Percentiles rank a stretch among this genome's conserved stretches.
Evolutionary conservation across 2,329 filamentous ascomycete genomes (phyloP).

Genomic region (Colletotrichum melonis): DNA sequence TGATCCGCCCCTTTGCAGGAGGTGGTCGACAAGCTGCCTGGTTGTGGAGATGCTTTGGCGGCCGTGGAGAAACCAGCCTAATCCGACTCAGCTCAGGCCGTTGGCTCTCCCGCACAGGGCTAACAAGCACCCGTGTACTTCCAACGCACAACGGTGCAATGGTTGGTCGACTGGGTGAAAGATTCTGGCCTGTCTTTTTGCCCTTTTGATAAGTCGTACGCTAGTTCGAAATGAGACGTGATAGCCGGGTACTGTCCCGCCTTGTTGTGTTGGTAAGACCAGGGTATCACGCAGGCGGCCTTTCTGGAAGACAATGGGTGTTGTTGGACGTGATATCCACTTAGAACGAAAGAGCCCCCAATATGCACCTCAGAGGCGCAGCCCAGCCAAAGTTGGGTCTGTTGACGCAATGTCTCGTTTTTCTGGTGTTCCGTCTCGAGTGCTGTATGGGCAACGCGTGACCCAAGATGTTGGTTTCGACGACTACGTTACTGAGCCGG

Average conservation of each 20-base stretch:
- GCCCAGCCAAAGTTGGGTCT: slow-evolving; percentile 5
- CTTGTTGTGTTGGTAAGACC: slow-evolving; percentile 21
- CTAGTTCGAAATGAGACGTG: slow-evolving; percentile 27
- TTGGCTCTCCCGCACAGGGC: slow-evolving; percentile 19
- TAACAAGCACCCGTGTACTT: slow-evolving; percentile 9
- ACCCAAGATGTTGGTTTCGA: slow-evolving; percentile 19
- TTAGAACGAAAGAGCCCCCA: slow-evolving; percentile 15
- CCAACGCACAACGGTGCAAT: slow-evolving; percentile 10
- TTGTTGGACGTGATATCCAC: slow-evolving; percentile 29
- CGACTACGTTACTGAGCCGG: not conserved
- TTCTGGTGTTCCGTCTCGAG: slow-evolving; percentile 3
- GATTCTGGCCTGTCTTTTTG: not conserved
- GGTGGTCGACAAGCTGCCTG: slow-evolving; percentile 29
- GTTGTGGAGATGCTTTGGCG: slow-evolving; percentile 31
- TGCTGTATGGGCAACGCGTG: slow-evolving; percentile 8
- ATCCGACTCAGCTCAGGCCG: slow-evolving; percentile 19
- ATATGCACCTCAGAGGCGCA: slow-evolving; percentile 8
- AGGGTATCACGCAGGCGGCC: slow-evolving; percentile 25
- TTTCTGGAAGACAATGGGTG: slow-evolving; percentile 27
- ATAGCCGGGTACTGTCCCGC: slow-evolving; percentile 4
- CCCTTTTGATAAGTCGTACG: slow-evolving; percentile 8
- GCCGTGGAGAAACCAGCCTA: slow-evolving; percentile 35
- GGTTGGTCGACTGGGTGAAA: not conserved
- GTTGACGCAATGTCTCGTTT: slow-evolving; percentile 26
- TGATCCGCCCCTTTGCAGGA: slow-evolving; percentile 37